phyloP scores from a whole-genome alignment of 225 moss, liverwort and hornwort species.

The Climacium dendroides region DNA sequence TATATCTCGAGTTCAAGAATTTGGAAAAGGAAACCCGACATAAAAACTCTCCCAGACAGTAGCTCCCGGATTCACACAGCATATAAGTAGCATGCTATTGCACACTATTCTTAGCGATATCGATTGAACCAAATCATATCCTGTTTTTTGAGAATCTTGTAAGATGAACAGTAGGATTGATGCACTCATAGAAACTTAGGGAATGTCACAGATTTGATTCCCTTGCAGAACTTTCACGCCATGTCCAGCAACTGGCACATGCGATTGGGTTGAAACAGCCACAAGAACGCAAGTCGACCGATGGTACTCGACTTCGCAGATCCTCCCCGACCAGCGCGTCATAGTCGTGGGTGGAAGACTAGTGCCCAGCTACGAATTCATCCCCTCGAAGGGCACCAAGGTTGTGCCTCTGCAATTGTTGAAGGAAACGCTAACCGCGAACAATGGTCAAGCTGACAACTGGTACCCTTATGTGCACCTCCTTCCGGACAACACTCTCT shows the following conservation, averaged over 20 bases:
- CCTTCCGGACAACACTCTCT: conserved; percentile 4
- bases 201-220: not conserved
- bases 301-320: conserved; percentile 13
- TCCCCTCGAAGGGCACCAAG: not conserved
- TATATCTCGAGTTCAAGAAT: not conserved
- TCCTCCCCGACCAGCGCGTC: conserved; percentile 4
- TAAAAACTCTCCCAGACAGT: too few relatives aligned
- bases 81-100: not conserved
- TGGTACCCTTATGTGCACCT: conserved; percentile 16
- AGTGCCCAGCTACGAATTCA: conserved; percentile 5
- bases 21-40: not conserved
- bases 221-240: conserved; percentile 8
- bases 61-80: not conserved
- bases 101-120: not conserved
- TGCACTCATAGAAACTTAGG: not conserved
- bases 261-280: conserved; percentile 24
- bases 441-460: conserved; percentile 9
- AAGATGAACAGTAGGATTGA: not conserved
- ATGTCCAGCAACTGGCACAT: conserved; percentile 2
- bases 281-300: not conserved
- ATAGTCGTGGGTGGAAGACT: conserved; percentile 5
- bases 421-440: not conserved
- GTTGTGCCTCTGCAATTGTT: not conserved
- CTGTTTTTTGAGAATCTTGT: not conserved
- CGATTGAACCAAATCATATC: not conserved